phyloP scores from a whole-genome alignment of 176 grass and related monocot genomes.

The Paspalum vaginatum region DNA sequence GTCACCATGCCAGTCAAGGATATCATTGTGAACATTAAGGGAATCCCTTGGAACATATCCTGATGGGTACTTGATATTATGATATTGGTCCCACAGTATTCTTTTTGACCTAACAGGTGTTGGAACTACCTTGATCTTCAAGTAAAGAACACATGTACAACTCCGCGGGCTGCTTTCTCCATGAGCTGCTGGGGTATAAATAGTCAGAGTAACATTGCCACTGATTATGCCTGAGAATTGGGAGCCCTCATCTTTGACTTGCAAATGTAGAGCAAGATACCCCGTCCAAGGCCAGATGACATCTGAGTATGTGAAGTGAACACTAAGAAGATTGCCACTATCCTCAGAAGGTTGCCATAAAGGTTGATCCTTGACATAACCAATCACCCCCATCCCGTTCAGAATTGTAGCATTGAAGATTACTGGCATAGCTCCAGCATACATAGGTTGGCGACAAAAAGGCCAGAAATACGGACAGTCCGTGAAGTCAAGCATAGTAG shows the following conservation, averaged over 20 bases:
- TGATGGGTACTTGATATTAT: conserved; percentile 97
- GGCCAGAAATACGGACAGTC: conserved; percentile 94
- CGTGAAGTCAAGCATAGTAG: conserved; percentile 76
- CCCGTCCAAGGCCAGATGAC: conserved; percentile 99
- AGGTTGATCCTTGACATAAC: conserved; percentile 79
- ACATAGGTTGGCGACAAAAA: conserved; percentile 91
- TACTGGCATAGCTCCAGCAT: conserved; percentile 90
- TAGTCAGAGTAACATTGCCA: conserved; percentile 76
- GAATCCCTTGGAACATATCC: conserved; percentile 99
- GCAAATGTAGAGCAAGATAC: conserved; percentile 85
- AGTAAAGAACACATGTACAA: conserved; percentile 71
- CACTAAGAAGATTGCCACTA: conserved; percentile 82
- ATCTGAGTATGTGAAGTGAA: conserved; percentile 90
- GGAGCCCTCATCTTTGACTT: conserved; percentile 92
- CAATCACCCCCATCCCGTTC: conserved; percentile 93
- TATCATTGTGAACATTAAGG: conserved; percentile 95
- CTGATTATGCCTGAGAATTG: conserved; percentile 81
- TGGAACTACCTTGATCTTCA: conserved; percentile 85
- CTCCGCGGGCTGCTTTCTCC: conserved; percentile 58
- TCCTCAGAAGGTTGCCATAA: conserved; percentile 83
- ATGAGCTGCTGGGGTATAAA: conserved; percentile 65
- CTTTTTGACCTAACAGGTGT: conserved; percentile 84
- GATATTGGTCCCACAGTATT: conserved; percentile 98
- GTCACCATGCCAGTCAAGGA: conserved; percentile 99
- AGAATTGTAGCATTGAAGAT: conserved; percentile 98